These are phyloP conservation scores for Colletotrichum musicola DNA, from an alignment of 2,329 filamentous ascomycete species.

Conservation along the genomic window DNA sequence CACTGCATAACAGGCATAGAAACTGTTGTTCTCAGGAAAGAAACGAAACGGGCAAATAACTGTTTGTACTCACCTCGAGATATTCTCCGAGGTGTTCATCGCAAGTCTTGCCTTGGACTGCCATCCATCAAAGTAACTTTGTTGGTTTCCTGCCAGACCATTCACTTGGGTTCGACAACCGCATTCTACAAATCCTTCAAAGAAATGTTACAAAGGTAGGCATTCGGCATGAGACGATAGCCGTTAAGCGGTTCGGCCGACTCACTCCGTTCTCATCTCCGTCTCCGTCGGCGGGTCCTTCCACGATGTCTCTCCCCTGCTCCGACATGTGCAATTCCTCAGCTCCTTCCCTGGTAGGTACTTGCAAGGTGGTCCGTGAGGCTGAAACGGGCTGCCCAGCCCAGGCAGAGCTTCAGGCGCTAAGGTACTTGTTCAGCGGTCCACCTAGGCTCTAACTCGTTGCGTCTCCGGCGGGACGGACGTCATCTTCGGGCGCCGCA, in stretches of 20 bases:
- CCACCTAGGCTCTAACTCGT: constrained; percentile 20
- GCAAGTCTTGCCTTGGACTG: constrained; percentile 11
- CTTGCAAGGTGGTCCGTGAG: constrained; percentile 32
- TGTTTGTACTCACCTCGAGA: no score
- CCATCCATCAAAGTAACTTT: background rate
- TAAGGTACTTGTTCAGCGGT: constrained; percentile 21
- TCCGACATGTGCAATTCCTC: background rate
- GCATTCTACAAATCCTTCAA: background rate
- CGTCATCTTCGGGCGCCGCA: constrained; percentile 36
- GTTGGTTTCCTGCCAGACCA: background rate
- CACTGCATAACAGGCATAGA: no score
- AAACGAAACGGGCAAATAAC: no score
- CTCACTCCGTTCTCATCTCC: background rate
- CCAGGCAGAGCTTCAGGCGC: constrained; percentile 25
- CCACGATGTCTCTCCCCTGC: background rate
- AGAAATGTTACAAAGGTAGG: background rate
- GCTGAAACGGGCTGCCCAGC: constrained; percentile 28
- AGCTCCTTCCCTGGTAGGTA: background rate
- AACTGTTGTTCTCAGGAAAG: no score
- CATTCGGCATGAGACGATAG: background rate
- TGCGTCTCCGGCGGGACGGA: constrained; percentile 24
- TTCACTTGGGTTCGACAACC: background rate
- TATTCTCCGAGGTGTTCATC: constrained; percentile 14
- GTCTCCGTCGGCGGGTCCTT: background rate
- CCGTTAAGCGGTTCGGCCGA: background rate